A percentile compares a stretch with the other conserved stretches of the same genome.
Conservation (phyloP, 2,329 filamentous ascomycete species). For the Fusarium mexicanum region DNA sequence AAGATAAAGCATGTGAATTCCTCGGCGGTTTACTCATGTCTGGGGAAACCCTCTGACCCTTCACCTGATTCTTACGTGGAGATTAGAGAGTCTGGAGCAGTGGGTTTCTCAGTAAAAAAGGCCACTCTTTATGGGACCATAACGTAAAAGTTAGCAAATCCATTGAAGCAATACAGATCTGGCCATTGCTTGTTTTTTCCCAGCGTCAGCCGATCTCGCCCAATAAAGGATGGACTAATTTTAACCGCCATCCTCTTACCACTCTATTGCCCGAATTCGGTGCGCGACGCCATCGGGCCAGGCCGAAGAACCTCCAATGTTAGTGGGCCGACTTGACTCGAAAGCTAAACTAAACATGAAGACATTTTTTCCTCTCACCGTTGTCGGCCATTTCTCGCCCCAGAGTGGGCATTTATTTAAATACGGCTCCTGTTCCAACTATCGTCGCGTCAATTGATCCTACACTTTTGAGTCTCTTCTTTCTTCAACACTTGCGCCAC, state of each 20-base stretch:
- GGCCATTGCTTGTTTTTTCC: not conserved
- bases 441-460: not conserved
- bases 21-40: no score
- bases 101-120: not conserved
- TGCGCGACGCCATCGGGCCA: conserved; percentile 24
- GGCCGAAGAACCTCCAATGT: not conserved
- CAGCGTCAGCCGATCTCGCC: not conserved
- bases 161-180: conserved; percentile 10
- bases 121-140: conserved; percentile 23
- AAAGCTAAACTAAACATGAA: not conserved
- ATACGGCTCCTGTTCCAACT: not conserved
- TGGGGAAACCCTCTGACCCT: no score
- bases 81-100: conserved; percentile 8
- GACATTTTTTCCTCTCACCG: conserved; percentile 1
- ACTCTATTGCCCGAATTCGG: conserved; percentile 11
- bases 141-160: conserved; percentile 37
- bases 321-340: conserved; percentile 28
- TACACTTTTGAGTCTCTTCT: not conserved
- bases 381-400: conserved; percentile 20
- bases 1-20: accelerated
- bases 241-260: not conserved
- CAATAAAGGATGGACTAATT: not conserved
- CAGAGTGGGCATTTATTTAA: not conserved
- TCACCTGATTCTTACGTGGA: not conserved
- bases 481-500: not conserved